Percentiles rank a stretch among this genome's conserved stretches.
Evolutionary conservation across 2,329 filamentous ascomycete genomes (phyloP).

Genomic region (Cladophialophora psammophila): DNA sequence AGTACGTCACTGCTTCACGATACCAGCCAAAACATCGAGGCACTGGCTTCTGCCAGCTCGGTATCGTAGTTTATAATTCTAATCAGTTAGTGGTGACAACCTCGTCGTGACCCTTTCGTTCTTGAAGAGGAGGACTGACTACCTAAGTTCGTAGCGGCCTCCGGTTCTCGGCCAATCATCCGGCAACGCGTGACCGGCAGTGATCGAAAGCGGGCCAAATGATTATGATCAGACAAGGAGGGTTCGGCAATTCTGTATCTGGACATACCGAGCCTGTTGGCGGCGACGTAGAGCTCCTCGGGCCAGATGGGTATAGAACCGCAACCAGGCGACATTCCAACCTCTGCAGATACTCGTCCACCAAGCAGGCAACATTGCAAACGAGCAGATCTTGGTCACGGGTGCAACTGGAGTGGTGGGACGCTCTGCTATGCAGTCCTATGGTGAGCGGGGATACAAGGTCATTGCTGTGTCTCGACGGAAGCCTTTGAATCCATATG

Average conservation of each 20-base stretch:
- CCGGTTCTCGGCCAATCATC: not conserved
- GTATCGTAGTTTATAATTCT: too few relatives aligned
- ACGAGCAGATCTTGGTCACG: constrained; percentile 4
- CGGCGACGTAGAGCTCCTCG: not conserved
- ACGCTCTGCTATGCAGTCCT: not conserved
- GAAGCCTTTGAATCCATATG: not conserved
- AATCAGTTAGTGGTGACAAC: too few relatives aligned
- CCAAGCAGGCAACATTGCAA: not conserved
- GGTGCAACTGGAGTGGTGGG: not conserved
- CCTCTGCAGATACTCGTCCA: constrained; percentile 1
- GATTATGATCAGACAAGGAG: not conserved
- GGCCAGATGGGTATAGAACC: constrained; percentile 1
- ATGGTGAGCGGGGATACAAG: not conserved
- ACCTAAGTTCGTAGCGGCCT: too few relatives aligned
- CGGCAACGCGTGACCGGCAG: not conserved
- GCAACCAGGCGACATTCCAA: not conserved
- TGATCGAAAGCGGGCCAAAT: too few relatives aligned
- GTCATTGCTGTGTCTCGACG: constrained; percentile 2
- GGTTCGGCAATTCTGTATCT: not conserved
- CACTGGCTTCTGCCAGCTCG: too few relatives aligned
- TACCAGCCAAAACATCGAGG: too few relatives aligned
- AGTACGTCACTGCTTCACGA: too few relatives aligned
- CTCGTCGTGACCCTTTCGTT: too few relatives aligned
- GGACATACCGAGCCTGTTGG: not conserved
- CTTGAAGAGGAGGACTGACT: too few relatives aligned